Evolutionary conservation across 2,329 filamentous ascomycete species (phyloP).

Genomic region (Botryotinia globosa): DNA sequence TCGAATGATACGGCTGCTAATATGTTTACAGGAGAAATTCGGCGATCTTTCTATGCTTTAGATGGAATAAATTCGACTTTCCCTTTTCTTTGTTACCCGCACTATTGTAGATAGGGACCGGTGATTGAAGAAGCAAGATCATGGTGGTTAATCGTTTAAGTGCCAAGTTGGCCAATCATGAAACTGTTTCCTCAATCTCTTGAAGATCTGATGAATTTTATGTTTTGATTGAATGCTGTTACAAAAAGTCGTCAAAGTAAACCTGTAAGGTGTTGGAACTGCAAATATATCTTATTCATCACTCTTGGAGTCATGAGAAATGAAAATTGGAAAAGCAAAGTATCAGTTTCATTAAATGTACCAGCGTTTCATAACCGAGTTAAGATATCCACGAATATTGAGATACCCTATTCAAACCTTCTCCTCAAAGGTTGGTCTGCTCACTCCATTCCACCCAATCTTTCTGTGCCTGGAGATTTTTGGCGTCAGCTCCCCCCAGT

Average conservation of each 20-base stretch:
- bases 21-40: constrained; percentile 80
- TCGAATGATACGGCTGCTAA: constrained; percentile 45
- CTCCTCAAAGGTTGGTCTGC: background rate
- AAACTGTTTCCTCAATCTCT: constrained; percentile 1
- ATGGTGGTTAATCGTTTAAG: constrained; percentile 24
- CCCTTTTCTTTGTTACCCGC: constrained; percentile 56
- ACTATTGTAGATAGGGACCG: constrained; percentile 63
- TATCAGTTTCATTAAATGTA: background rate
- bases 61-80: constrained; percentile 39
- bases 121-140: constrained; percentile 27
- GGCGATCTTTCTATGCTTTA: constrained; percentile 95
- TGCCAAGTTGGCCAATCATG: constrained; percentile 17
- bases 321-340: background rate
- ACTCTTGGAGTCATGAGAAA: background rate
- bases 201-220: background rate
- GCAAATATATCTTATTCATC: background rate
- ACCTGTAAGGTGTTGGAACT: background rate
- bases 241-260: background rate
- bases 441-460: constrained; percentile 15
- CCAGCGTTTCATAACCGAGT: background rate
- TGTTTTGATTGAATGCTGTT: constrained; percentile 1
- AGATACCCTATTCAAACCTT: background rate
- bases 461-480: background rate
- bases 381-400: background rate
- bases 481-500: background rate